Evolutionary conservation across 2,329 filamentous ascomycete genomes (phyloP).

Genomic region (Fusarium pseudoanthophilum): DNA sequence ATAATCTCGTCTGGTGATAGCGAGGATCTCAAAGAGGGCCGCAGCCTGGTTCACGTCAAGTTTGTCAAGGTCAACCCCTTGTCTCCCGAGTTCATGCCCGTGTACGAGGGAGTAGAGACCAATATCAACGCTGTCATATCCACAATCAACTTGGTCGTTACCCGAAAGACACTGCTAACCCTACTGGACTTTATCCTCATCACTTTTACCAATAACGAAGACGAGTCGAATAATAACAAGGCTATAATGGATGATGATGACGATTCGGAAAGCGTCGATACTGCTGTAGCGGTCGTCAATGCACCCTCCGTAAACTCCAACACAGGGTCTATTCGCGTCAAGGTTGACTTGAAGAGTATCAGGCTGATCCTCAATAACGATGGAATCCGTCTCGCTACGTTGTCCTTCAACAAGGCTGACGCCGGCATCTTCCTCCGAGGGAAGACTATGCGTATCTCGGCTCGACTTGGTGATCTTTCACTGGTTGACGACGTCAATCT

Average conservation of each 20-base stretch:
- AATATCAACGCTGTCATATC: constrained; percentile 92
- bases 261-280: constrained; percentile 50
- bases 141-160: constrained; percentile 96
- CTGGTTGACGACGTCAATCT: constrained; percentile 94
- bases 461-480: constrained; percentile 86
- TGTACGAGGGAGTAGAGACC: constrained; percentile 92
- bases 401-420: constrained; percentile 92
- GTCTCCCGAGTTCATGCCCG: constrained; percentile 91
- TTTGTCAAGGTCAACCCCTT: constrained; percentile 89
- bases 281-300: constrained; percentile 47
- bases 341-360: constrained; percentile 92
- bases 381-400: constrained; percentile 89
- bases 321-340: constrained; percentile 86
- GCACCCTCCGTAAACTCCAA: constrained; percentile 50
- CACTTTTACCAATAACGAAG: constrained; percentile 79
- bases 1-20: constrained; percentile 87
- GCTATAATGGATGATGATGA: constrained; percentile 52
- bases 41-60: constrained; percentile 88
- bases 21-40: constrained; percentile 78
- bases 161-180: constrained; percentile 89
- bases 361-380: constrained; percentile 97
- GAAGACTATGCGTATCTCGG: constrained; percentile 86
- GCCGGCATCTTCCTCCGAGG: constrained; percentile 89
- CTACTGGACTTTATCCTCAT: constrained; percentile 92
- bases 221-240: constrained; percentile 50